Evolutionary conservation across 306 rosid genomes (phyloP).

Genomic region (Vigna nakashimae): DNA sequence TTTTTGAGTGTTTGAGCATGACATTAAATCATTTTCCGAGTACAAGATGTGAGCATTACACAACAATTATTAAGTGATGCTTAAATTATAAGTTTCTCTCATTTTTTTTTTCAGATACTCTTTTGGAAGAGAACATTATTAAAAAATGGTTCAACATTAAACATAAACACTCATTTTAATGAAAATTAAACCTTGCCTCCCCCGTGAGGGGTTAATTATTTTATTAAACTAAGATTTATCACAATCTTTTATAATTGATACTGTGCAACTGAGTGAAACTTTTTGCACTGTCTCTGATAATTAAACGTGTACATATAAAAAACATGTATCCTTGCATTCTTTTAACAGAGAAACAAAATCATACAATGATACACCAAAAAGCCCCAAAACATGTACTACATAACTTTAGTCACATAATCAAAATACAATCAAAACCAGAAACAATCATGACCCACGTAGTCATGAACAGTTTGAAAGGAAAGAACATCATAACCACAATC

Average conservation of each 20-base stretch:
- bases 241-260: too few species aligned
- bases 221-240: too few species aligned
- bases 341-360: background rate
- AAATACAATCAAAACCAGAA: background rate
- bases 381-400: background rate
- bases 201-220: too few species aligned
- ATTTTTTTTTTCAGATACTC: accelerated
- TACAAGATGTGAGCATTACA: background rate
- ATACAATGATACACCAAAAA: background rate
- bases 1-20: background rate
- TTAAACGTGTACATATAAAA: too few species aligned
- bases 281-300: background rate
- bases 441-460: background rate
- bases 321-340: background rate
- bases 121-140: too few species aligned
- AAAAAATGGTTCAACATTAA: background rate
- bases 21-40: background rate
- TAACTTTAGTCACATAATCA: background rate
- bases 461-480: background rate
- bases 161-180: background rate
- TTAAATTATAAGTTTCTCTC: background rate
- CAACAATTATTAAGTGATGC: background rate
- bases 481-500: background rate
- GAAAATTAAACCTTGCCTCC: too few species aligned
- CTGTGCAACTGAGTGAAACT: background rate